phyloP scores from a whole-genome alignment of 2,329 filamentous ascomycete genomes.

The Ophiostoma himal-ulmi region DNA sequence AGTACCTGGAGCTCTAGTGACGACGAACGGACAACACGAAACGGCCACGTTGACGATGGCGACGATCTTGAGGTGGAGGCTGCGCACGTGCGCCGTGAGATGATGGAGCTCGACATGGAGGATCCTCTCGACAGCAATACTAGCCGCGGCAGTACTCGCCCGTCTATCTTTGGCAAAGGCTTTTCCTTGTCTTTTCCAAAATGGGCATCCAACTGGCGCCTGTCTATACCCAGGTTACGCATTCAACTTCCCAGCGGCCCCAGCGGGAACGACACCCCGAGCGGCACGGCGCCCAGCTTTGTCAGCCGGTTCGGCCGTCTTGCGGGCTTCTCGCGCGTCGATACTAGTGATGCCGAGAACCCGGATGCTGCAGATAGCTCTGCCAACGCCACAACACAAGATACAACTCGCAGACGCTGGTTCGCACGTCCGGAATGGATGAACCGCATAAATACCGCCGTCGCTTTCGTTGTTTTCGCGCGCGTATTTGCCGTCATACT shows the following conservation, averaged over 20 bases:
- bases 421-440: slow-evolving; percentile 26
- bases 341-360: slow-evolving; percentile 13
- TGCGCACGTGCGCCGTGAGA: slow-evolving; percentile 67
- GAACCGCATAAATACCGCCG: slow-evolving; percentile 37
- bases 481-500: slow-evolving; percentile 69
- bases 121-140: slow-evolving; percentile 47
- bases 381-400: not conserved
- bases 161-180: slow-evolving; percentile 49
- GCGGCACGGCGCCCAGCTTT: slow-evolving; percentile 17
- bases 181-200: slow-evolving; percentile 47
- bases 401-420: slow-evolving; percentile 19
- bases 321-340: slow-evolving; percentile 20
- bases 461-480: slow-evolving; percentile 58
- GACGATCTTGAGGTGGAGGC: slow-evolving; percentile 48
- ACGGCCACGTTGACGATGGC: slow-evolving; percentile 33
- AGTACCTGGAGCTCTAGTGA: slow-evolving; percentile 46
- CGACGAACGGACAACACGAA: slow-evolving; percentile 26
- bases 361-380: slow-evolving; percentile 23
- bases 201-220: slow-evolving; percentile 51
- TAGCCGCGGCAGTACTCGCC: slow-evolving; percentile 29
- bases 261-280: slow-evolving; percentile 26
- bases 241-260: slow-evolving; percentile 37
- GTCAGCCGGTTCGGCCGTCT: slow-evolving; percentile 23
- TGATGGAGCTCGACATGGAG: slow-evolving; percentile 84
- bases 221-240: slow-evolving; percentile 41